Base-by-base conservation (phyloP, 78 protist genomes). In the Monosiga brevicollis region DNA sequence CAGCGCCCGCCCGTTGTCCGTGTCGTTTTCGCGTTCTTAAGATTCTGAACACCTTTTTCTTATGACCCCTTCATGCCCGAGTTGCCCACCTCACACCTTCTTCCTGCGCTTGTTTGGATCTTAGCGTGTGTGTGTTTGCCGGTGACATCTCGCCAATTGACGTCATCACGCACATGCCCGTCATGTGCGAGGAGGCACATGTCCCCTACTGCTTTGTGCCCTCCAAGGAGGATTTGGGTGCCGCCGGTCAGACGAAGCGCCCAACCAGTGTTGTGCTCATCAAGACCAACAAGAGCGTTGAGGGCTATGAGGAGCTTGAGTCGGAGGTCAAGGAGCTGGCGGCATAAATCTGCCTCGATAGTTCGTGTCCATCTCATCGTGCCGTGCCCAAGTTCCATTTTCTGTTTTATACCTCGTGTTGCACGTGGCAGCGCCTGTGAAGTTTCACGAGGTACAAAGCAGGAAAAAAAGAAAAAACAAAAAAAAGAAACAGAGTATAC, bases 61-160 rank as follows among this genome's bases (percentile, higher is more conserved):
- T 73, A 36, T 36, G 25, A 2, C 78, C 54, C 35, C 55, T 43
- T 6, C 42, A 2, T 73, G 38, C 6, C 76, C 55, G 2, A 11
- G 6, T 2, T 81, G 43, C 38, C 29, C 3, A 32, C 38, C 35
- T 11, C 73, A 49, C 73, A 2, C 49, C 42, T 2, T 70, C 74
- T 26, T 32, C 74, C 35, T 62, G 70, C 36, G 41, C 32, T 26
- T 15, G 39, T 22, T 49, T 15, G 6, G 29, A 39, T 22, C 80
- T 32, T 79, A 89, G 96, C 42, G 22, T 93, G 42, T 89, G 88
- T 78, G 76, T 96, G 41, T 87, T 97, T 55, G 98, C 98, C 20
- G 99, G 96, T 23, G 97, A 97, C 82, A 93, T 95, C 55, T 83
- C 90, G 2, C 99, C 99, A 40, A 83, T 95, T n/a, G 99, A 97